These are phyloP conservation scores for Solanum aculeatissimum DNA, from an alignment of 305 asterid species.

Conservation along the genomic window DNA sequence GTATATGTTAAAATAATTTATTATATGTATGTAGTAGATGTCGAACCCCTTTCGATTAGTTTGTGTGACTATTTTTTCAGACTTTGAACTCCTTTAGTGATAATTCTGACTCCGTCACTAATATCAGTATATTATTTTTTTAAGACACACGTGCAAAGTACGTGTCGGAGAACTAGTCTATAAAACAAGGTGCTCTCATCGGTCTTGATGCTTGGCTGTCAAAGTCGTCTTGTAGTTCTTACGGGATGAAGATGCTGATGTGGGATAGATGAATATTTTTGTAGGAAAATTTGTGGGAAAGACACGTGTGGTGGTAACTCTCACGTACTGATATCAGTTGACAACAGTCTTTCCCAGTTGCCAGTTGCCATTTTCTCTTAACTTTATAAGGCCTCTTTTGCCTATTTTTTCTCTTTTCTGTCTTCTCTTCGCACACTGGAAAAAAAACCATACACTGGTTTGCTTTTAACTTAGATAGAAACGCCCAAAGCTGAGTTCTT, in stretches of 20 bases:
- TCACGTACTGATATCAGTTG: background rate
- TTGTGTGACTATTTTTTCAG: no score
- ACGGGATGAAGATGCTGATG: background rate
- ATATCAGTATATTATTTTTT: no score
- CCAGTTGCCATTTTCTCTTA: background rate
- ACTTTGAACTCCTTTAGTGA: no score
- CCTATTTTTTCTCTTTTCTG: background rate
- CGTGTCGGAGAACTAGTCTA: no score
- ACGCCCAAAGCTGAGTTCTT: background rate
- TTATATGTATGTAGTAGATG: no score
- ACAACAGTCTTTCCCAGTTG: background rate
- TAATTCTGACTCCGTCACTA: no score
- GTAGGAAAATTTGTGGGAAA: background rate
- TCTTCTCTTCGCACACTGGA: background rate
- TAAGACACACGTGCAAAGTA: no score
- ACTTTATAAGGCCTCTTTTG: slow-evolving; percentile 6
- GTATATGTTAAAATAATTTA: no score
- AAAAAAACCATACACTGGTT: background rate
- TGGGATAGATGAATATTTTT: background rate
- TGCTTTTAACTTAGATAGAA: background rate
- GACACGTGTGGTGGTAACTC: background rate
- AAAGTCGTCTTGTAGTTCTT: background rate
- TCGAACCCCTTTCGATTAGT: no score
- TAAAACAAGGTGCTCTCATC: background rate
- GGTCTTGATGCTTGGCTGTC: background rate